phyloP scores from a whole-genome alignment of 768 basidiomycete species.

The Cystofilobasidium macerans region DNA sequence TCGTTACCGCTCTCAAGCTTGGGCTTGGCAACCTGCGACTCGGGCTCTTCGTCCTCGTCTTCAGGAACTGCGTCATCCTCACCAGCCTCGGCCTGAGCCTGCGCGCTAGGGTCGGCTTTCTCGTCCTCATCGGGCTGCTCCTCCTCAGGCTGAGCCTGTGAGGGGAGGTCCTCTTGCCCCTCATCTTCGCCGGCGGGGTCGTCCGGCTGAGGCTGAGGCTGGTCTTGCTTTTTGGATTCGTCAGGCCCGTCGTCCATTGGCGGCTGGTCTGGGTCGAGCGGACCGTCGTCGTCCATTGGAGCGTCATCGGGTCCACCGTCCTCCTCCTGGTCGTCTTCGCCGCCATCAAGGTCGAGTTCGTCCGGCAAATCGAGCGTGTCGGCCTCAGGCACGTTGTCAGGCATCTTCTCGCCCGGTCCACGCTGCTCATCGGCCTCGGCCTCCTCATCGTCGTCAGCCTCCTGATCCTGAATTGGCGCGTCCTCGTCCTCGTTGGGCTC shows the following conservation, averaged over 20 bases:
- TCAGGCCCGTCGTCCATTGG: not conserved
- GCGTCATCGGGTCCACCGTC: constrained; percentile 9
- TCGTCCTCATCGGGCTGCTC: constrained; percentile 17
- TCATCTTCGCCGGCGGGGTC: constrained; percentile 11
- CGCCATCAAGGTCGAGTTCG: constrained; percentile 53
- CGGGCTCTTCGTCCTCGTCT: constrained; percentile 32
- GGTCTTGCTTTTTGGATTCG: constrained; percentile 20
- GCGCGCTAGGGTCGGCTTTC: constrained; percentile 33
- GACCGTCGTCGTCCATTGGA: constrained; percentile 14
- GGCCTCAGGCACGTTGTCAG: constrained; percentile 65
- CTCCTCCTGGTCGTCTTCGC: constrained; percentile 36
- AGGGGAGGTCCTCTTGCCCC: constrained; percentile 17
- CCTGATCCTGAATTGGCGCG: constrained; percentile 24
- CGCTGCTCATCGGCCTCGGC: constrained; percentile 43
- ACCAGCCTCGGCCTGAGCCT: constrained; percentile 33
- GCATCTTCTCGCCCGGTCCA: constrained; percentile 47
- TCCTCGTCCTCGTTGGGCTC: constrained; percentile 32
- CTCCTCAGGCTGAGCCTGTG: constrained; percentile 15
- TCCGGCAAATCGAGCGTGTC: constrained; percentile 83
- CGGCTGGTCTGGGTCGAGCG: constrained; percentile 13
- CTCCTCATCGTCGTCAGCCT: constrained; percentile 27
- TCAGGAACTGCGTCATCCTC: constrained; percentile 41
- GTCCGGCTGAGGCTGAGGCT: constrained; percentile 16
- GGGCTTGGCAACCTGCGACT: constrained; percentile 23
- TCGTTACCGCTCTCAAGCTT: constrained; percentile 27